Percentiles rank a stretch among this genome's conserved stretches.
phyloP scores from a whole-genome alignment of 495 filamentous ascomycete species.

The Aspergillus ellipticus region DNA sequence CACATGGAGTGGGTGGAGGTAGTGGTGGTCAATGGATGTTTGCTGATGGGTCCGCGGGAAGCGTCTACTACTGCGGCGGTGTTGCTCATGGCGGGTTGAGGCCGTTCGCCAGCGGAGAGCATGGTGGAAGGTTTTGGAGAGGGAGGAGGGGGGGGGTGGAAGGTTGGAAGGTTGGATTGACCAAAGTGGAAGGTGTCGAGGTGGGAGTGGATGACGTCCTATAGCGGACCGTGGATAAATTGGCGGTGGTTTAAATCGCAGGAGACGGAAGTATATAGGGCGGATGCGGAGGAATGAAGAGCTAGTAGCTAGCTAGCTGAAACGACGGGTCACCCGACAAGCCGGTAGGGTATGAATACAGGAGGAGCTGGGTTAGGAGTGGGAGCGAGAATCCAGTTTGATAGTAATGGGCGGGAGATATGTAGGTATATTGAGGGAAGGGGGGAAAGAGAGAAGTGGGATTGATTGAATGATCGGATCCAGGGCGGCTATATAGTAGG shows the following conservation, averaged over 20 bases:
- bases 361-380: slow-evolving; percentile 4
- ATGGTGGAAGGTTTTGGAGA: slow-evolving; percentile 26
- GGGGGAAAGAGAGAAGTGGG: neutral
- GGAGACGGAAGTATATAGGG: neutral
- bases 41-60: slow-evolving; percentile 19
- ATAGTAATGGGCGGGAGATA: neutral
- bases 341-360: neutral
- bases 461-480: neutral
- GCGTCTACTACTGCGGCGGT: slow-evolving; percentile 23
- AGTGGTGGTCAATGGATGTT: slow-evolving; percentile 20
- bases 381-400: neutral
- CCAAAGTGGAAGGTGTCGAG: neutral
- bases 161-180: too few species aligned
- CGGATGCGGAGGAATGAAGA: neutral
- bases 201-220: neutral
- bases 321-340: neutral
- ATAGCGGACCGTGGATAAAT: neutral
- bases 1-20: slow-evolving; percentile 17
- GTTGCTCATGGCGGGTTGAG: slow-evolving; percentile 24
- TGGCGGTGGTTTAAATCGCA: neutral
- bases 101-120: slow-evolving; percentile 43
- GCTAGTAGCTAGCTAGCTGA: too few species aligned
- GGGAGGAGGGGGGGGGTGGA: too few species aligned
- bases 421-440: neutral
- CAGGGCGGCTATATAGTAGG: neutral